Conservation (phyloP, 352 stramenopile genomes). For the Phytophthora sp. region DNA sequence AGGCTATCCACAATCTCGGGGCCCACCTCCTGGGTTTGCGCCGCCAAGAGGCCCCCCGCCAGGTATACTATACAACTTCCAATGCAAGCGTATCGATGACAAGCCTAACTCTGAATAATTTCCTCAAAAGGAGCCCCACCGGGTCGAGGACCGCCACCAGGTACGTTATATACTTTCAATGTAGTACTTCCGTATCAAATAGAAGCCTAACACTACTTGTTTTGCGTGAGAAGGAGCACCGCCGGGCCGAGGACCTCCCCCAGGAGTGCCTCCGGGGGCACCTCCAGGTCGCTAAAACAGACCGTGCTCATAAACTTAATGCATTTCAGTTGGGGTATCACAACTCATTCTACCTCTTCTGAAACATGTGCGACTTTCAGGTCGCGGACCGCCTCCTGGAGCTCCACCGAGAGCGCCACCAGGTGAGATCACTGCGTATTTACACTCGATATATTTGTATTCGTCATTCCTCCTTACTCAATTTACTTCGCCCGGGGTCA, state of each 20-base stretch:
- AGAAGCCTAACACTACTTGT: not conserved
- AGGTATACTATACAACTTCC: constrained; percentile 43
- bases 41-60: constrained; percentile 51
- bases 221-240: constrained; percentile 2
- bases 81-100: not conserved
- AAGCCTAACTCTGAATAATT: not conserved
- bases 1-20: constrained; percentile 61
- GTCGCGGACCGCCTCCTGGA: constrained; percentile 29
- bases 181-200: not conserved
- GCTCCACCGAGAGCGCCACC: constrained; percentile 18
- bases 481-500: not conserved
- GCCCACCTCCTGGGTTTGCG: constrained; percentile 55
- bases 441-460: not conserved
- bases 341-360: constrained; percentile 14
- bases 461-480: not conserved
- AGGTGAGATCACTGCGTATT: constrained; percentile 3
- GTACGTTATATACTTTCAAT: not conserved
- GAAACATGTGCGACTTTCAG: not conserved
- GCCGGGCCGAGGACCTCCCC: constrained; percentile 41
- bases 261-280: no score
- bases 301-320: no score
- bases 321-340: no score
- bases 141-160: constrained; percentile 19
- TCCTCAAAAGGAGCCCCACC: constrained; percentile 24
- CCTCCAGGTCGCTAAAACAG: no score